Evolutionary conservation across 176 grass and related monocot species (phyloP).

Genomic region (Hordeum marinum): DNA sequence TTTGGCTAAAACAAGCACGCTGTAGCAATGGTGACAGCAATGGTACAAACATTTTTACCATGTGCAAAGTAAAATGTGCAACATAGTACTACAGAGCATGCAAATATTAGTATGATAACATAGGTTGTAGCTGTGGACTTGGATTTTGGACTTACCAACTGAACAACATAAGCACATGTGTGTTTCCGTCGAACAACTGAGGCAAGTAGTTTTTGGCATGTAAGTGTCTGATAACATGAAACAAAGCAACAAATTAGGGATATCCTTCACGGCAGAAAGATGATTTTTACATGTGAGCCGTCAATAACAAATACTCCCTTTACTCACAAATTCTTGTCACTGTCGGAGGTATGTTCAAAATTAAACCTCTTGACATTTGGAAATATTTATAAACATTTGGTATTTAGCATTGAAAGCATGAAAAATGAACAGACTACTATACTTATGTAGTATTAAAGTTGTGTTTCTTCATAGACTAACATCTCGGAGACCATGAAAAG

Average conservation of each 20-base stretch:
- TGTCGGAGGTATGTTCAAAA: not conserved
- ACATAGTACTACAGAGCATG: not conserved
- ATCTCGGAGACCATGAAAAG: conserved; percentile 6
- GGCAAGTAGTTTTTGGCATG: conserved; percentile 85
- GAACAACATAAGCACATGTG: conserved; percentile 72
- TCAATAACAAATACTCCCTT: conserved; percentile 10
- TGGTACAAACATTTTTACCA: not conserved
- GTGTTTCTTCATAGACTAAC: not conserved
- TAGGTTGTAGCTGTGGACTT: conserved; percentile 20
- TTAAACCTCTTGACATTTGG: not conserved
- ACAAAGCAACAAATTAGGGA: conserved; percentile 37
- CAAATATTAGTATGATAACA: not conserved
- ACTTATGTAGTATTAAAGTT: not conserved
- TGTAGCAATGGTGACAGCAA: not conserved
- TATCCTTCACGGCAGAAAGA: not conserved
- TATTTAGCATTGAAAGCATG: conserved; percentile 11
- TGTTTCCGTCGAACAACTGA: conserved; percentile 81
- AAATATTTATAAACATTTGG: conserved; percentile 10
- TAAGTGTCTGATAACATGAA: conserved; percentile 63
- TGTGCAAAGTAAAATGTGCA: not conserved
- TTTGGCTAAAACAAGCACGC: not conserved
- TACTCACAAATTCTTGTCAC: not conserved
- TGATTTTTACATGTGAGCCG: not conserved
- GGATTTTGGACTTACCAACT: conserved; percentile 65
- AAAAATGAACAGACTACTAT: not conserved